A percentile compares a stretch with the other conserved stretches of the same genome.
phyloP scores from a whole-genome alignment of 2,329 filamentous ascomycete genomes.

The Xylariaceae sp. region DNA sequence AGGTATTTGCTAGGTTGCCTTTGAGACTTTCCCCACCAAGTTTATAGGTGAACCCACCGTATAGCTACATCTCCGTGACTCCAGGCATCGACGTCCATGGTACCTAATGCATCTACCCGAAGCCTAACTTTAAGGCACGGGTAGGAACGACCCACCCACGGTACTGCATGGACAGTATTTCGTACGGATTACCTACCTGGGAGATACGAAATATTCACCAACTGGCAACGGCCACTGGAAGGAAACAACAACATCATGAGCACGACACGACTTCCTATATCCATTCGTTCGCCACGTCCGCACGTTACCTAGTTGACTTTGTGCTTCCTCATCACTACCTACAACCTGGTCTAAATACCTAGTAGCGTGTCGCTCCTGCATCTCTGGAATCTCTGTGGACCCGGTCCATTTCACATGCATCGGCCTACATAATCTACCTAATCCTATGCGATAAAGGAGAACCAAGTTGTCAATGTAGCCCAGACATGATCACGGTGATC shows the following conservation, averaged over 20 bases:
- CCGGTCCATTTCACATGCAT: not conserved
- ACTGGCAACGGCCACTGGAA: not conserved
- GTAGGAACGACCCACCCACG: no score
- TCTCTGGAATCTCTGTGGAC: conserved; percentile 5
- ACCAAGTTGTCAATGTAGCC: not conserved
- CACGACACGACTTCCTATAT: not conserved
- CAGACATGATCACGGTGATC: not conserved
- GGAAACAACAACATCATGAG: not conserved
- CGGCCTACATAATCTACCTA: not conserved
- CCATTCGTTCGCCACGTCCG: not conserved
- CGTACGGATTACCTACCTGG: no score
- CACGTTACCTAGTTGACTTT: not conserved
- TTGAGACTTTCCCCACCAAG: no score
- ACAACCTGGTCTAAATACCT: not conserved
- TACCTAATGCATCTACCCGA: no score
- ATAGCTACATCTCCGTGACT: no score
- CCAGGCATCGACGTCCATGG: no score
- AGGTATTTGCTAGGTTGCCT: not conserved
- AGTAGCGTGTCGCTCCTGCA: not conserved
- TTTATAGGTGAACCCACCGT: no score
- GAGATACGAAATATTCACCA: not conserved
- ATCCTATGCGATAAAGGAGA: not conserved
- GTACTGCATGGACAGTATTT: no score
- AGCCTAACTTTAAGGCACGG: no score
- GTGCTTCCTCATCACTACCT: not conserved